Base-by-base conservation (phyloP, 73 alveolate genomes). In the Paraurostyla sp. region DNA sequence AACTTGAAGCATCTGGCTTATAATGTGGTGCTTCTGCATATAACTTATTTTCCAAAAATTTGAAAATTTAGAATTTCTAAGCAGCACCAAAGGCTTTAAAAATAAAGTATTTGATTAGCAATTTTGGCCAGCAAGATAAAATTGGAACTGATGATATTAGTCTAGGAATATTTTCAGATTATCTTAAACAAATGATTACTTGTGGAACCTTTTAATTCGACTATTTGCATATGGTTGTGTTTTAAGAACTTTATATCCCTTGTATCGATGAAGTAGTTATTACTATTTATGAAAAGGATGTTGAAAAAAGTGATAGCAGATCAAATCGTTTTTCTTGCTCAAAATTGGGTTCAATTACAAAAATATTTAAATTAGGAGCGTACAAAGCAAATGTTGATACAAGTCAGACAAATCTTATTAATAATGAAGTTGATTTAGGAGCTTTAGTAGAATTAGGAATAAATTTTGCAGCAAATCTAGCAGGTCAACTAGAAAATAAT, bases 151-250 rank as follows among this genome's bases (percentile, higher is more conserved):
- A 62, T 25, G 33, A 29, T 13, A 13, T 62, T 11, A 22, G 4
- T 35, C 20, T 62, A 9, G 7, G 22, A 3, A 25, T 62, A 6
- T 62, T 22, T 25, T 62, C 80, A 22, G 80, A 62, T 22, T 62
- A 20, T 35, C 29, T 20, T 29, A 62, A 62, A 11, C 11, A 29
- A 30, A 22, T 25, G 11, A 62, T 62, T 30, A 30, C 15, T 62
- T 62, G 80, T 62, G 80, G 80, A 62, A 62, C 20, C 30, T 62
- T 22, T 35, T 9, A 62, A 11, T 20, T 62, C 29, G 80, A 62
- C 51, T 15, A 35, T 6, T 13, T 20, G 15, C 27, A 35, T 4
- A 35, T 30, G 33, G 9, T 62, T 62, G 51, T 30, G 20, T 29
- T 62, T 23, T 15, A 62, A 6, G 51, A 62, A 7, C 29, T 62